These are phyloP conservation scores for Termitomyces sp. DNA, from an alignment of 768 basidiomycete species.

Conservation along the genomic window DNA sequence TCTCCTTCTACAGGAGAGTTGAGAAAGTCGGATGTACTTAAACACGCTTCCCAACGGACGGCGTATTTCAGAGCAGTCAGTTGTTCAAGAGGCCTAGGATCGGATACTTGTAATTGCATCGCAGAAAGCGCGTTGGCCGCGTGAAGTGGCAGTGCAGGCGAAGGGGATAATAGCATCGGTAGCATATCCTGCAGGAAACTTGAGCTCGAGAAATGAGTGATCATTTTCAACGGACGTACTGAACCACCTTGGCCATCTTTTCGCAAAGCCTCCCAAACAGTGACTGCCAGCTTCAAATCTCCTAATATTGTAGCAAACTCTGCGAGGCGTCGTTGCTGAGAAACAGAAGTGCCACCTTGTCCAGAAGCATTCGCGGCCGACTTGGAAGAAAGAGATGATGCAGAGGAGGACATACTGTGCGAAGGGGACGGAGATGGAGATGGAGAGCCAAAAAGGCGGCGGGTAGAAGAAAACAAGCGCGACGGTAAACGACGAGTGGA, in stretches of 20 bases:
- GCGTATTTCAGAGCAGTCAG: conserved; percentile 64
- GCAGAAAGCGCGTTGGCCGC: conserved; percentile 54
- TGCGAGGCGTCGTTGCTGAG: conserved; percentile 81
- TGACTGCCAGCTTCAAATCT: conserved; percentile 79
- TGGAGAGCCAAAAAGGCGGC: conserved; percentile 73
- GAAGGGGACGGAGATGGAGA: conserved; percentile 41
- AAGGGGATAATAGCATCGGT: conserved; percentile 66
- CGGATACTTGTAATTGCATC: conserved; percentile 38
- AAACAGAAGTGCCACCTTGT: conserved; percentile 16
- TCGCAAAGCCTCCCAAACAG: conserved; percentile 81
- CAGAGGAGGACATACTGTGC: conserved; percentile 35
- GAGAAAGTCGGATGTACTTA: conserved; percentile 54
- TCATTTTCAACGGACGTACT: conserved; percentile 37
- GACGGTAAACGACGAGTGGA: conserved; percentile 77
- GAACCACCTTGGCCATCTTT: conserved; percentile 88
- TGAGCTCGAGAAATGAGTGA: neutral
- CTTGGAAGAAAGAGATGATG: conserved; percentile 31
- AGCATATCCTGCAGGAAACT: conserved; percentile 63
- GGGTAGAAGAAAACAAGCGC: conserved; percentile 81
- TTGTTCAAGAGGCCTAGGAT: conserved; percentile 59
- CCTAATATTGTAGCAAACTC: conserved; percentile 93
- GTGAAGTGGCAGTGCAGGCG: conserved; percentile 54
- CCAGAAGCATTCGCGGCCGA: conserved; percentile 30
- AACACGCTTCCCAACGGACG: conserved; percentile 73
- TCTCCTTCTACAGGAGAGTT: conserved; percentile 63